These are phyloP conservation scores for Trichophyton equinum DNA, from an alignment of 2,329 filamentous ascomycete species.

Conservation along the genomic window DNA sequence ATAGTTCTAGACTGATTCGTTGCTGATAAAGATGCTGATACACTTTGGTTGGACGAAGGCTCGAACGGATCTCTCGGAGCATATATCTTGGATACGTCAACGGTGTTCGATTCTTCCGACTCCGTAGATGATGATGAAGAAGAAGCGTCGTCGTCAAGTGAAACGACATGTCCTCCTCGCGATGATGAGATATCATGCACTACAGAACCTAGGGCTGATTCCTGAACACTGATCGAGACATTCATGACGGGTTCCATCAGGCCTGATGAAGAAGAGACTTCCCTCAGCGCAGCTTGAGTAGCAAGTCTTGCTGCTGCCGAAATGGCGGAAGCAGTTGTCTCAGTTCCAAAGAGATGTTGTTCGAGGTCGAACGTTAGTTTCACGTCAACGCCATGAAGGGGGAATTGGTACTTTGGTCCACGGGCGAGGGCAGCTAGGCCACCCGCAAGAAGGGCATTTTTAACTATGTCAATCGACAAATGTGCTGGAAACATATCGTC, in stretches of 20 bases:
- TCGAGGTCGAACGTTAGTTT: constrained; percentile 54
- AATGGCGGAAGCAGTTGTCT: constrained; percentile 53
- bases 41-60: constrained; percentile 16
- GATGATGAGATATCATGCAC: constrained; percentile 68
- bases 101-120: constrained; percentile 29
- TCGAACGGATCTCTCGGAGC: constrained; percentile 75
- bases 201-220: constrained; percentile 65
- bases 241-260: constrained; percentile 93
- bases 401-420: constrained; percentile 68
- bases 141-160: constrained; percentile 46
- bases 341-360: constrained; percentile 52
- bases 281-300: constrained; percentile 55
- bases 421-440: constrained; percentile 71
- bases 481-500: constrained; percentile 32
- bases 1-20: constrained; percentile 48
- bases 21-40: constrained; percentile 1
- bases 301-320: constrained; percentile 57
- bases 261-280: constrained; percentile 43
- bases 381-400: constrained; percentile 64
- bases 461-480: constrained; percentile 38
- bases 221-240: constrained; percentile 73
- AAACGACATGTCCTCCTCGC: constrained; percentile 60
- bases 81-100: constrained; percentile 68
- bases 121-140: constrained; percentile 20
- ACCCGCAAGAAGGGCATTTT: constrained; percentile 58